Evolutionary conservation across 805 yeast species (phyloP).

Genomic region (Pichia scutulata): DNA sequence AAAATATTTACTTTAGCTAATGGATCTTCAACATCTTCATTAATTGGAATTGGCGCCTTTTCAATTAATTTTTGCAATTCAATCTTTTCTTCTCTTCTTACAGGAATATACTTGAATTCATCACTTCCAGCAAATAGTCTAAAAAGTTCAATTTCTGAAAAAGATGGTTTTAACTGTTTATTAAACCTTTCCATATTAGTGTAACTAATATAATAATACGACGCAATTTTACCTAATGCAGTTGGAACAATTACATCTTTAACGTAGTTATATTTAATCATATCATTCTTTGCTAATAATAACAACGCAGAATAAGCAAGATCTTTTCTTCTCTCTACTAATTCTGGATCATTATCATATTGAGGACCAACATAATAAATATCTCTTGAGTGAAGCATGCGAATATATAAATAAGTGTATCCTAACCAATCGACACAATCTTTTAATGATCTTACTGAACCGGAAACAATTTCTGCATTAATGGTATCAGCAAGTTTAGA

Average conservation of each 20-base stretch:
- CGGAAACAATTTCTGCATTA: slow-evolving; percentile 82
- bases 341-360: slow-evolving; percentile 41
- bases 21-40: slow-evolving; percentile 62
- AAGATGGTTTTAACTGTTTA: slow-evolving; percentile 53
- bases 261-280: slow-evolving; percentile 49
- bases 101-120: slow-evolving; percentile 78
- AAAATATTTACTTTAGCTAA: slow-evolving; percentile 71
- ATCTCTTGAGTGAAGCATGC: slow-evolving; percentile 69
- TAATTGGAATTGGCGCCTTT: slow-evolving; percentile 79
- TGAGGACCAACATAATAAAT: slow-evolving; percentile 70
- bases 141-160: slow-evolving; percentile 65
- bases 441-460: slow-evolving; percentile 48
- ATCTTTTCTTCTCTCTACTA: slow-evolving; percentile 52
- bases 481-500: slow-evolving; percentile 61
- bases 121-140: slow-evolving; percentile 72
- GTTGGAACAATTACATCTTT: slow-evolving; percentile 47
- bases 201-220: slow-evolving; percentile 76
- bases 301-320: slow-evolving; percentile 71
- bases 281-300: slow-evolving; percentile 45
- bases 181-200: slow-evolving; percentile 65
- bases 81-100: slow-evolving; percentile 75
- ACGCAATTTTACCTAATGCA: slow-evolving; percentile 75
- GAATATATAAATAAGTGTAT: slow-evolving; percentile 66
- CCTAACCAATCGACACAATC: slow-evolving; percentile 81
- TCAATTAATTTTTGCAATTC: slow-evolving; percentile 66